These are phyloP conservation scores for Colletotrichum spinosum DNA, from an alignment of 2,329 filamentous ascomycete genomes.

Conservation along the genomic window DNA sequence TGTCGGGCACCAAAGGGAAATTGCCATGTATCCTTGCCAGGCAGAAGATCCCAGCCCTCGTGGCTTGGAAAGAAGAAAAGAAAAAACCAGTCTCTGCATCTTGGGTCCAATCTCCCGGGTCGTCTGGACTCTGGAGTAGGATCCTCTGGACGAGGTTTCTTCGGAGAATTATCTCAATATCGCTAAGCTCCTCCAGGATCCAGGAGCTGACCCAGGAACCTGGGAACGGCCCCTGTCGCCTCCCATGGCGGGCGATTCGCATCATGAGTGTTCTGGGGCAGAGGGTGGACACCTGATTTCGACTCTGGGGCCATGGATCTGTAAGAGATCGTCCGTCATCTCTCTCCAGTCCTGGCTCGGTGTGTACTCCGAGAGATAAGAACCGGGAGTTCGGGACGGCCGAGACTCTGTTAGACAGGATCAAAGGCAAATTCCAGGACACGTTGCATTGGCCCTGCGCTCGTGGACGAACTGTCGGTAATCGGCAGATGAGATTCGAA, in stretches of 20 bases:
- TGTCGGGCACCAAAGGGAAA: too few relatives aligned
- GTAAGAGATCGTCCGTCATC: too few relatives aligned
- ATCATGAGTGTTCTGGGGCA: too few relatives aligned
- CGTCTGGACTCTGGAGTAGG: not conserved
- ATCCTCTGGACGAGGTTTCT: constrained; percentile 1
- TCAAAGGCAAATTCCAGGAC: not conserved
- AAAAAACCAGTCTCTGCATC: not conserved
- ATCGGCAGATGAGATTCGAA: too few relatives aligned
- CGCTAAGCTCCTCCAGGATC: constrained; percentile 21
- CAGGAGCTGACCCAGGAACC: not conserved
- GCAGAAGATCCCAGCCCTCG: not conserved
- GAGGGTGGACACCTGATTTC: too few relatives aligned
- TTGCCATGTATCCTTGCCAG: not conserved
- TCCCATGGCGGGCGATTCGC: too few relatives aligned
- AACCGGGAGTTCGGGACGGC: not conserved
- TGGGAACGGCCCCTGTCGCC: too few relatives aligned
- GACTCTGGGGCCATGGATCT: too few relatives aligned
- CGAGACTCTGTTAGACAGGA: not conserved
- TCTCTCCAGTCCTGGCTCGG: too few relatives aligned
- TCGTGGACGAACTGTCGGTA: too few relatives aligned
- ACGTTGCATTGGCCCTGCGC: too few relatives aligned
- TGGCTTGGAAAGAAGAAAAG: not conserved
- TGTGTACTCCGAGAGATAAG: too few relatives aligned
- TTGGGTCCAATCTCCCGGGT: not conserved
- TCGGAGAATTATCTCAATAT: constrained; percentile 33